A percentile compares a stretch with the other conserved stretches of the same genome.
Evolutionary conservation across 805 yeast genomes (phyloP).

Genomic region (Cyberlindnera sargentensis): DNA sequence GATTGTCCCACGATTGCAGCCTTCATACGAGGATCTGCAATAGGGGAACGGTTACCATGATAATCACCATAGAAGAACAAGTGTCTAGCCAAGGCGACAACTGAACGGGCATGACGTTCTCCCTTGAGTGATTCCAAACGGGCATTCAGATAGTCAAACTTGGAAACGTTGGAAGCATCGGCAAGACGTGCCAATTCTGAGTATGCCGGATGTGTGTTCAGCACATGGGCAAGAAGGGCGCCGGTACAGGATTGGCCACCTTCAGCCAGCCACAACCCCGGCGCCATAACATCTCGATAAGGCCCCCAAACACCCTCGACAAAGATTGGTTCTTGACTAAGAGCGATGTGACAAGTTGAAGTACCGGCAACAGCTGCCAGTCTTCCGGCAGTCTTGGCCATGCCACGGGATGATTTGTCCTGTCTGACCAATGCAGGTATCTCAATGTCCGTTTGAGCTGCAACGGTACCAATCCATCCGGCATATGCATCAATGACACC

Average conservation of each 20-base stretch:
- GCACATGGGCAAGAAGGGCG: slow-evolving; percentile 81
- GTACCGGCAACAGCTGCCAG: slow-evolving; percentile 98
- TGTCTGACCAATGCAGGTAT: slow-evolving; percentile 44
- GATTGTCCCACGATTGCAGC: slow-evolving; percentile 90
- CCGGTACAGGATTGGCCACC: slow-evolving; percentile 99
- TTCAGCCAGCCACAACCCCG: slow-evolving; percentile 90
- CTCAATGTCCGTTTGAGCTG: slow-evolving; percentile 65
- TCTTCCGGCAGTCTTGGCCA: slow-evolving; percentile 68
- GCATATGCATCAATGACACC: slow-evolving; percentile 98
- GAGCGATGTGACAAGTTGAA: slow-evolving; percentile 90
- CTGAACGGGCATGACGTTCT: slow-evolving; percentile 55
- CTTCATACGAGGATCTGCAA: slow-evolving; percentile 90
- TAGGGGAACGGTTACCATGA: slow-evolving; percentile 96
- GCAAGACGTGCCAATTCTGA: slow-evolving; percentile 62
- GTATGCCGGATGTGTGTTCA: slow-evolving; percentile 85
- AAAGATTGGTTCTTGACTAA: slow-evolving; percentile 78
- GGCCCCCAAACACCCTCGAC: slow-evolving; percentile 99
- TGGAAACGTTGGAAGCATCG: slow-evolving; percentile 60
- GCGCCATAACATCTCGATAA: slow-evolving; percentile 87
- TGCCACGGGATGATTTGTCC: slow-evolving; percentile 38
- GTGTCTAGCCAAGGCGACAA: slow-evolving; percentile 75
- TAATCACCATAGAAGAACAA: slow-evolving; percentile 92
- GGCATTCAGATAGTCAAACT: slow-evolving; percentile 77
- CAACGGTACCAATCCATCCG: slow-evolving; percentile 98
- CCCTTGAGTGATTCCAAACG: slow-evolving; percentile 59